phyloP scores from a whole-genome alignment of 2,329 filamentous ascomycete genomes.

The Sarocladium kiliense region DNA sequence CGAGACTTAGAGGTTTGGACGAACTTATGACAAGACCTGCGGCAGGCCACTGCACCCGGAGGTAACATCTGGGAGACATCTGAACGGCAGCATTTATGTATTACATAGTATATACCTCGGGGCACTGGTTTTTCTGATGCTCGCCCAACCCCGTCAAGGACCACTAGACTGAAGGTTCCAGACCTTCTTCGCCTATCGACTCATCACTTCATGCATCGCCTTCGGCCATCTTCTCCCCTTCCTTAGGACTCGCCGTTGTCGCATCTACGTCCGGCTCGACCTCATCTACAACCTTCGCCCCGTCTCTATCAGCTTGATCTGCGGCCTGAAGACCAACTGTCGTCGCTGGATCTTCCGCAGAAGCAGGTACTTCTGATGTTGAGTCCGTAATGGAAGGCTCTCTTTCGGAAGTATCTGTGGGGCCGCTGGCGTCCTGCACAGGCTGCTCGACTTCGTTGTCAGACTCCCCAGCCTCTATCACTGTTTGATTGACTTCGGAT shows the following conservation, averaged over 20 bases:
- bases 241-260: not conserved
- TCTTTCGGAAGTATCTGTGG: not conserved
- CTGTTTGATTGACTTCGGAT: conserved; percentile 20
- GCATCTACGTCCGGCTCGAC: not conserved
- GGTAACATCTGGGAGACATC: not conserved
- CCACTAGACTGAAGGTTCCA: not conserved
- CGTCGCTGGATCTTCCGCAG: not conserved
- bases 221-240: conserved; percentile 8
- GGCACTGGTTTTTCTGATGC: not conserved
- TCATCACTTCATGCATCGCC: conserved; percentile 7
- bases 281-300: not conserved
- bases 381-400: not conserved
- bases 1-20: not conserved
- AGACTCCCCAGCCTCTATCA: conserved; percentile 9
- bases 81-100: not conserved
- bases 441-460: conserved; percentile 2
- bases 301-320: not conserved
- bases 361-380: not conserved
- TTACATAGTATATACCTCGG: not conserved
- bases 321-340: not conserved
- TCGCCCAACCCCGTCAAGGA: not conserved
- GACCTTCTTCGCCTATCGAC: conserved; percentile 14
- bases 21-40: not conserved
- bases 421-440: not conserved
- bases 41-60: not conserved